Conservation (phyloP, 331 rosid species). For the Acacia concinna region DNA sequence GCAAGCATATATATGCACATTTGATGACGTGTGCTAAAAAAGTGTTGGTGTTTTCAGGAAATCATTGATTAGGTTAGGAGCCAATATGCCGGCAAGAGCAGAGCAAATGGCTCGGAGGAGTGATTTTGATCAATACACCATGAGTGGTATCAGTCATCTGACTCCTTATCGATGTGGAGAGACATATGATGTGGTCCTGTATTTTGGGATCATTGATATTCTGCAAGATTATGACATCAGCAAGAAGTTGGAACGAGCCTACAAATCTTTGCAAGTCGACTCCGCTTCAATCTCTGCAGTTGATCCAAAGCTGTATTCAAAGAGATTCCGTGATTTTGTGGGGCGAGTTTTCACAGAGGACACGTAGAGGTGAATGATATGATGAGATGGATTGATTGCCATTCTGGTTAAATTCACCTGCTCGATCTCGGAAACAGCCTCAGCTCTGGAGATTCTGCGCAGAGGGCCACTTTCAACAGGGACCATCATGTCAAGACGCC, state of each 20-base stretch:
- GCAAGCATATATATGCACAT: background rate
- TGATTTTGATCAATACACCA: constrained; percentile 85
- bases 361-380: constrained; percentile 42
- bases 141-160: constrained; percentile 69
- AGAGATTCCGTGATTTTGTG: constrained; percentile 80
- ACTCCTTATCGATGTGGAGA: constrained; percentile 80
- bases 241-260: constrained; percentile 96
- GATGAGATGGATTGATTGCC: background rate
- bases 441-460: constrained; percentile 3
- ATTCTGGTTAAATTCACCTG: background rate
- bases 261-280: constrained; percentile 90
- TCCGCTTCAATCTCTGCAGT: constrained; percentile 90
- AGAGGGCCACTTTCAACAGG: constrained; percentile 23
- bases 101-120: constrained; percentile 82
- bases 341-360: constrained; percentile 89
- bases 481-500: background rate
- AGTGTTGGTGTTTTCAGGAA: constrained; percentile 60
- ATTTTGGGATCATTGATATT: constrained; percentile 94
- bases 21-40: constrained; percentile 8
- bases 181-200: constrained; percentile 74
- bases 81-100: constrained; percentile 98
- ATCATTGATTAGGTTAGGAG: constrained; percentile 86
- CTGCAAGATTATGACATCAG: constrained; percentile 95
- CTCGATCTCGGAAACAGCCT: constrained; percentile 25
- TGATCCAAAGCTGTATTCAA: constrained; percentile 92